Evolutionary conservation across 495 filamentous ascomycete species (phyloP).

Genomic region (Hypoxylon trugodes): DNA sequence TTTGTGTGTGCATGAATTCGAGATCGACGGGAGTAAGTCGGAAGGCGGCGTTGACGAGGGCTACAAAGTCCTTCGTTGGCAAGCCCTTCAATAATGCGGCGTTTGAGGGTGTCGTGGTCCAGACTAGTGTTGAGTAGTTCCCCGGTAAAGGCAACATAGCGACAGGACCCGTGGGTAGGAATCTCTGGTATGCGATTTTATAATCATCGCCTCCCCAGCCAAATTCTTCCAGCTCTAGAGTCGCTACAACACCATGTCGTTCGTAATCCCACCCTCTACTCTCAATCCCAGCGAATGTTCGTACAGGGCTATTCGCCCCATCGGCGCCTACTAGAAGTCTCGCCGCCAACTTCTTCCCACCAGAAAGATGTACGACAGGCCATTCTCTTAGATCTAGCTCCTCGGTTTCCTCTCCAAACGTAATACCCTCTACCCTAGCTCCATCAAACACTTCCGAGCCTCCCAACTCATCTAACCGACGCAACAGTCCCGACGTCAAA

Average conservation of each 20-base stretch:
- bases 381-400: conserved; percentile 82
- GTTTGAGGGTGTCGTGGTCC: conserved; percentile 84
- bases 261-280: conserved; percentile 93
- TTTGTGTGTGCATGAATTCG: conserved; percentile 74
- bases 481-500: conserved; percentile 77
- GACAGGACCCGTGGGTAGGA: conserved; percentile 89
- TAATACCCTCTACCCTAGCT: conserved; percentile 77
- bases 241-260: conserved; percentile 90
- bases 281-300: conserved; percentile 85
- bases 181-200: conserved; percentile 91
- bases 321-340: conserved; percentile 92
- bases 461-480: conserved; percentile 72
- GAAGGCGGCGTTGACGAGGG: conserved; percentile 95
- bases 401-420: conserved; percentile 72
- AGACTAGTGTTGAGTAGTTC: conserved; percentile 84
- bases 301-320: conserved; percentile 92
- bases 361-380: conserved; percentile 79
- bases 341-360: conserved; percentile 71
- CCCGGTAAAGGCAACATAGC: conserved; percentile 90
- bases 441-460: conserved; percentile 75
- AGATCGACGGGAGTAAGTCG: conserved; percentile 81
- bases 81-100: conserved; percentile 83
- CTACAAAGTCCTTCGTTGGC: conserved; percentile 72
- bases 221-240: conserved; percentile 71
- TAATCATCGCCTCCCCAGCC: conserved; percentile 61